Base-by-base conservation (phyloP, 345 rosid species). In the Populus euphratica region DNA sequence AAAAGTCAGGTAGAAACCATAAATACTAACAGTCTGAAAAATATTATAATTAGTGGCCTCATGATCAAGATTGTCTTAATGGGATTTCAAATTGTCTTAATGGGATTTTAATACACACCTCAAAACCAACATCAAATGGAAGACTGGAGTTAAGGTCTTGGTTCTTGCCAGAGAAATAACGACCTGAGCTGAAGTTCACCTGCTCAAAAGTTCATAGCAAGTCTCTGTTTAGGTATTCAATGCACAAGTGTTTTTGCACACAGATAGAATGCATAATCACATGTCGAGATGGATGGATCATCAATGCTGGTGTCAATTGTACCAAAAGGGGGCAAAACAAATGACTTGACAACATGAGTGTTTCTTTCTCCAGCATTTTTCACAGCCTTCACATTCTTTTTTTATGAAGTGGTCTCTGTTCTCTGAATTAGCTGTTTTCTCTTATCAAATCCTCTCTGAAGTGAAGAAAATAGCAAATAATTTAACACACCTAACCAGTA, bases 101-200 rank as follows among this genome's bases (percentile, higher is more conserved):
- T 36, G 29, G 49, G 17, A 65, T 33, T 38, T 29, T 41, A 33
- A 70, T 23, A 65, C 33, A 1, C 77, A 93, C 99, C 97, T 95
- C 99, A 84, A 95, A 95, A 77, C 99, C 99, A 79, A 96, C 93
- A 88, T 93, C 97, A 77, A 95, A 89, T 10, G 99, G 99, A 82
- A 93, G 96, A 81, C 47, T 89, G 43, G 98, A 88, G 33, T 31
- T 75, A 54, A 78, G 31, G 73, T 83, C 83, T 38, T 73, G 83
- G 50, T 61, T 73, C 23, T 77, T 82, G 25, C 95, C 95, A 49
- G 80, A 39, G 75, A 94, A 95, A 87, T 93, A 95, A 79, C 93
- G 90, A 62, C 99, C 99, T 38, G 99, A 90, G 88, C 99, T 95
- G 88, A 92, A 93, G 89, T 95, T 95, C 21, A 95, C 99, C 98